A percentile compares a stretch with the other conserved stretches of the same genome.
These are phyloP conservation scores for Penicillium sp. DNA, from an alignment of 2,329 filamentous ascomycete species.

Conservation along the genomic window DNA sequence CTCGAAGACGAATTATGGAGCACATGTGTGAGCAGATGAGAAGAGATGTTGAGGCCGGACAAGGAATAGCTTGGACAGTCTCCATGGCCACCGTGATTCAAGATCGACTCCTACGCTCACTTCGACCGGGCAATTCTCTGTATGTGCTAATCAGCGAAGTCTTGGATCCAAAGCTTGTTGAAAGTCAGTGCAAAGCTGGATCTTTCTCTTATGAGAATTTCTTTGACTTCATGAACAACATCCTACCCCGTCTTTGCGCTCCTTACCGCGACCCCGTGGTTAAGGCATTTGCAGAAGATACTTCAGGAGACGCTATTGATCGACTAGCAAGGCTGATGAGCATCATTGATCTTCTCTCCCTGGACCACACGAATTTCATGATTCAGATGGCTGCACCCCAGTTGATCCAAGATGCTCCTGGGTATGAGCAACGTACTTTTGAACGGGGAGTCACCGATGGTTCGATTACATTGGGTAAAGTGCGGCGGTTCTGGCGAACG, in stretches of 20 bases:
- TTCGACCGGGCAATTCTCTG: constrained; percentile 62
- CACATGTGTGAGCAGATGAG: constrained; percentile 61
- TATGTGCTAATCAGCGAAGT: constrained; percentile 62
- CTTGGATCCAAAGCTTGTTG: constrained; percentile 59
- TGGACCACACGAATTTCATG: constrained; percentile 68
- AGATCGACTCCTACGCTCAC: constrained; percentile 58
- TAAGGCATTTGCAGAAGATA: constrained; percentile 54
- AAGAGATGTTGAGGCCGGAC: constrained; percentile 55
- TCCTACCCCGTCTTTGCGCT: constrained; percentile 65
- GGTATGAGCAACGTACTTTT: constrained; percentile 63
- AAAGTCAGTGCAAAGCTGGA: constrained; percentile 58
- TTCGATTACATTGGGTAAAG: constrained; percentile 52
- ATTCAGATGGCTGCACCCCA: constrained; percentile 61
- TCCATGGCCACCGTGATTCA: constrained; percentile 68
- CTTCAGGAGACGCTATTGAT: constrained; percentile 58
- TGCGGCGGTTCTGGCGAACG: constrained; percentile 56
- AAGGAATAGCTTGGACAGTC: constrained; percentile 60
- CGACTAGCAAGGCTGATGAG: constrained; percentile 64
- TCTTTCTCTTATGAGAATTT: constrained; percentile 65
- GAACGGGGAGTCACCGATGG: constrained; percentile 55
- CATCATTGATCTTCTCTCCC: constrained; percentile 61
- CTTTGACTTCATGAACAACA: constrained; percentile 62
- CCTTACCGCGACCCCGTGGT: constrained; percentile 63
- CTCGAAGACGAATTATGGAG: constrained; percentile 58
- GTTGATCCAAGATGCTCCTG: constrained; percentile 60